Conservation (phyloP, 164 flowering plant genomes). For the Annona cherimola region DNA sequence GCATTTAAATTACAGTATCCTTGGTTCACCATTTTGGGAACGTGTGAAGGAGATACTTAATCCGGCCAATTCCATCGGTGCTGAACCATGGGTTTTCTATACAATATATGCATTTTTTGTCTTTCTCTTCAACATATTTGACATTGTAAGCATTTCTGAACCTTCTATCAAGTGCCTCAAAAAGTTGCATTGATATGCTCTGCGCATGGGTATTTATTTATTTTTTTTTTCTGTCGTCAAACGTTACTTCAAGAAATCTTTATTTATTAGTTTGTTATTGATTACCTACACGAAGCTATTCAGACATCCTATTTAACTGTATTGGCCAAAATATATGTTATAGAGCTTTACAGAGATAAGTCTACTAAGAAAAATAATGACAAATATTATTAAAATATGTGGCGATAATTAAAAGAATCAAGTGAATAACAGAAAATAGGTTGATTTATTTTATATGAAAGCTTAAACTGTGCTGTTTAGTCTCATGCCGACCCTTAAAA, state of each 20-base stretch:
- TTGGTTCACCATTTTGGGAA: conserved; percentile 76
- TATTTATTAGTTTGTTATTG: background rate
- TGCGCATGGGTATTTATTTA: background rate
- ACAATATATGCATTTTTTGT: conserved; percentile 83
- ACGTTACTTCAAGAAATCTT: background rate
- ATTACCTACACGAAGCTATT: background rate
- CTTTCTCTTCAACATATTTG: conserved; percentile 88
- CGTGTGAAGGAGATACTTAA: conserved; percentile 74
- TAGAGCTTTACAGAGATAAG: too few relatives aligned
- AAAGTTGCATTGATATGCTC: background rate
- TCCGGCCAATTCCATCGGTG: conserved; percentile 78
- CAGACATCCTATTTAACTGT: too few relatives aligned
- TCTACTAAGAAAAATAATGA: too few relatives aligned
- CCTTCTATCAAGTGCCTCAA: background rate
- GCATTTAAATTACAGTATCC: conserved; percentile 46
- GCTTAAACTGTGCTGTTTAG: too few relatives aligned
- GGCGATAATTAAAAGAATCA: too few relatives aligned
- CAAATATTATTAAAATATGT: too few relatives aligned
- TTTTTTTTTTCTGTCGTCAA: background rate
- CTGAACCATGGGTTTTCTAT: conserved; percentile 90
- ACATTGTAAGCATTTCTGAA: conserved; percentile 71
- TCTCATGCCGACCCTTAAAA: too few relatives aligned
- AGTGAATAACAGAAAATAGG: too few relatives aligned
- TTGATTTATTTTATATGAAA: too few relatives aligned
- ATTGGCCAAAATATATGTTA: too few relatives aligned